Evolutionary conservation across 208 protist species (phyloP), one percentile per base, ranked within the genome.

Genomic region (Wallacemonas sp.): DNA sequence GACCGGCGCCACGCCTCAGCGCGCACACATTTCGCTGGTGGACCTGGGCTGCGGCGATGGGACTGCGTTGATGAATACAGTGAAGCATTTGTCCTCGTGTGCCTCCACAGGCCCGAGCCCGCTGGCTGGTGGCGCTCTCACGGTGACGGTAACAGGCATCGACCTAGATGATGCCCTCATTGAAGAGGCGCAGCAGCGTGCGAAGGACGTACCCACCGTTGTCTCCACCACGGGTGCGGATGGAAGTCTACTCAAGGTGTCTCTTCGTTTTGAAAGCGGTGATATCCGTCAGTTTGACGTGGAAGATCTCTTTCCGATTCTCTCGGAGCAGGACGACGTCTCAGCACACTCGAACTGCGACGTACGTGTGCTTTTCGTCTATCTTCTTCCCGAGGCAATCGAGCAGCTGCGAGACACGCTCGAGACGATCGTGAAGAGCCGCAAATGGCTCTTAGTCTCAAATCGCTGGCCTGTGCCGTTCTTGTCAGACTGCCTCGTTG

Each of bases 21-120:
- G n/a, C 0, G 24, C 70, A 28, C 59, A 73, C 17, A 30, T 86
- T 39, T 61, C 72, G 3, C 27, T 92, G 9, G 80, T 72, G 2
- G 86, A 92, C 61, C 64, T 92, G 3, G 87, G 87, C 42, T 93
- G 87, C 60, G 87, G 87, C 15, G 82, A 90, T 47, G 87, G 83
- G 19, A 61, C 61, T 0, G 81, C 82, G 2, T 46, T 88, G 26
- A 56, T 90, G 47, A 27, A 55, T 1, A 55, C 47, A 6, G 14
- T 34, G 12, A 15, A 19, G 5, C 0, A 33, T 15, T 19, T 55
- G 27, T n/a, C 6, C n/a, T 9, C 4, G 21, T 19, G 5, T 8
- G 47, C 27, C 12, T 36, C 47, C 4, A 27, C 5, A 19, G 26
- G 8, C 15, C 19, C 24, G 24, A 31, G 47, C 26, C 24, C 47